Base-by-base conservation (phyloP, 345 rosid species). In the Citrus trifoliata region DNA sequence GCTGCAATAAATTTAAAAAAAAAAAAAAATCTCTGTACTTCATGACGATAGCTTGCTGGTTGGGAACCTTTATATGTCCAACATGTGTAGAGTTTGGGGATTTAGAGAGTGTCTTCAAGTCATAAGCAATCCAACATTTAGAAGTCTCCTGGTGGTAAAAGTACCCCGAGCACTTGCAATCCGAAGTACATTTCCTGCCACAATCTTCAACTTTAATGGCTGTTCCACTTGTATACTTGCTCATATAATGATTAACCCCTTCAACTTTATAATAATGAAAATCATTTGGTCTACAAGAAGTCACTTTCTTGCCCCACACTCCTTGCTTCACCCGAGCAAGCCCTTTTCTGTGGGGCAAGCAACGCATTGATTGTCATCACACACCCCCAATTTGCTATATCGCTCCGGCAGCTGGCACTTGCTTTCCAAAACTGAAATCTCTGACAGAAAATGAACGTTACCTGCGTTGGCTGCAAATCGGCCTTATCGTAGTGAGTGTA, bases 191-290 rank as follows among this genome's bases (percentile, higher is more conserved):
- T 67, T 80, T 86, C 28, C 51, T 78, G 30, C 60, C 74, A 79
- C 87, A 80, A 3, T 73, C 76, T 19, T 21, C 70, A 60, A 68
- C 73, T 37, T 59, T 80, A 62, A 56, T 71, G 6, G 81, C 82
- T 7, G 83, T 79, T 4, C 96, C 96, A 4, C 77, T 78, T 12
- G 83, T 85, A 33, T 84, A 86, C 77, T 80, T 85, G 7, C 80
- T 68, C 85, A 84, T 69, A 19, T 85, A 89, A 76, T 89, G 88
- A 60, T 88, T 89, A 60, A 87, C 87, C 56, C 55, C 22, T 16
- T 51, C 22, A 48, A 51, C 56, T 51, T 4, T 16, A 51, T 51
- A 51, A 51, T 7, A 89, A 22, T 71, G 61, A 65, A 84, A 72
- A 7, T 77, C 75, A 46, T 64, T 79, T 35, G 76, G 63, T 6